These are phyloP conservation scores for Penicillium psychrosexuale DNA, from an alignment of 2,329 filamentous ascomycete species.

Conservation along the genomic window DNA sequence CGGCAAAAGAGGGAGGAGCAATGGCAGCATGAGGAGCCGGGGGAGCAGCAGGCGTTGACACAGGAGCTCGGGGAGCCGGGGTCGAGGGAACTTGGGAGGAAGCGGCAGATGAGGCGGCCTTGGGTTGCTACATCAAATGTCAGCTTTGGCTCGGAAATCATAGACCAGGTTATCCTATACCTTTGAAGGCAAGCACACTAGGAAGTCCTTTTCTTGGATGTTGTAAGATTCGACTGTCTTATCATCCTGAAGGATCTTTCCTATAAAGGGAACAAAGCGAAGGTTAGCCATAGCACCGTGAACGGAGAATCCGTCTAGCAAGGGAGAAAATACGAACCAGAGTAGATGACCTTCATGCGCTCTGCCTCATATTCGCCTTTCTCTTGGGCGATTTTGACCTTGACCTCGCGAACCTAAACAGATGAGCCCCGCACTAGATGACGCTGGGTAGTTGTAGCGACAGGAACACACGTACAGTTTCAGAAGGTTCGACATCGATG, in stretches of 20 bases:
- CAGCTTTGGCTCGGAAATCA: not conserved
- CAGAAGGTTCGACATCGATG: conserved; percentile 88
- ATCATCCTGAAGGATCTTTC: conserved; percentile 97
- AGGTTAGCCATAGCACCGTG: conserved; percentile 3
- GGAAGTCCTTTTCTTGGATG: conserved; percentile 99
- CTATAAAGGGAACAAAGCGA: conserved; percentile 46
- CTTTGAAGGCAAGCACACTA: conserved; percentile 98
- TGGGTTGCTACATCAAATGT: conserved; percentile 56
- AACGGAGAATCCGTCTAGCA: not conserved
- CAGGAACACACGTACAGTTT: conserved; percentile 64
- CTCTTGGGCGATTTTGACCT: conserved; percentile 85
- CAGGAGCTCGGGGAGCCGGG: conserved; percentile 35
- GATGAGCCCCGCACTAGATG: conserved; percentile 35
- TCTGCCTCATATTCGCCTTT: conserved; percentile 86
- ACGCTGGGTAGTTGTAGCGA: conserved; percentile 12
- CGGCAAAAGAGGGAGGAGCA: conserved; percentile 49
- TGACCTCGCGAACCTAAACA: conserved; percentile 76
- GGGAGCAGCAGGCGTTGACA: conserved; percentile 47
- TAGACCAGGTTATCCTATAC: conserved; percentile 48
- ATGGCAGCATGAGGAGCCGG: conserved; percentile 52
- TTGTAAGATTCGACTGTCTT: conserved; percentile 96
- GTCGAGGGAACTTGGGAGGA: conserved; percentile 38
- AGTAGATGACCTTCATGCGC: conserved; percentile 95
- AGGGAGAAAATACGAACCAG: conserved; percentile 59
- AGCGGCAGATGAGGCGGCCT: conserved; percentile 52